Evolutionary conservation across 2,329 filamentous ascomycete species (phyloP).

Genomic region (Onygena corvina): DNA sequence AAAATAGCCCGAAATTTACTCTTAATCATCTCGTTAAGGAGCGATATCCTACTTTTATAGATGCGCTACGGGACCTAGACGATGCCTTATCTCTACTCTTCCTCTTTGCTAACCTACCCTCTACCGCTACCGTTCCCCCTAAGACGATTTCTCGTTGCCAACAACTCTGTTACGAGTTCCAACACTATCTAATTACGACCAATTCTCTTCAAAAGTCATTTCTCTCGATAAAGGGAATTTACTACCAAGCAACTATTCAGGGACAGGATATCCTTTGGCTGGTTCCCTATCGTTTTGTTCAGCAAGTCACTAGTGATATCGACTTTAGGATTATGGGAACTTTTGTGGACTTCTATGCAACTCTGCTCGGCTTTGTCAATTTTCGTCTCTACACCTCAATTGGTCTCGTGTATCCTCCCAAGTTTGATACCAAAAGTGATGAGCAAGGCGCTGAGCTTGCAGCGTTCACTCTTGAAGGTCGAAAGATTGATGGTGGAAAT

Average conservation of each 20-base stretch:
- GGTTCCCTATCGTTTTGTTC: slow-evolving; percentile 95
- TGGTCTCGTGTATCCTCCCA: slow-evolving; percentile 88
- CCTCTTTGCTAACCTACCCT: slow-evolving; percentile 91
- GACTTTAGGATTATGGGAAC: slow-evolving; percentile 99
- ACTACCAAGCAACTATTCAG: slow-evolving; percentile 95
- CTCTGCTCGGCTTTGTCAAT: slow-evolving; percentile 88
- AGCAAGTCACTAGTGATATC: slow-evolving; percentile 82
- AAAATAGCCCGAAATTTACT: slow-evolving; percentile 77
- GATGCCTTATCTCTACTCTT: slow-evolving; percentile 96
- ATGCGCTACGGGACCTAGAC: slow-evolving; percentile 86
- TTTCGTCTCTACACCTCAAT: slow-evolving; percentile 85
- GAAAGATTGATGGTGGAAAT: slow-evolving; percentile 40
- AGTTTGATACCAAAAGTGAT: slow-evolving; percentile 77
- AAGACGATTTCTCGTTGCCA: slow-evolving; percentile 96
- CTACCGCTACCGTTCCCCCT: slow-evolving; percentile 73
- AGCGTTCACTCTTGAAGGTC: slow-evolving; percentile 81
- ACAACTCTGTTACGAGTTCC: slow-evolving; percentile 84
- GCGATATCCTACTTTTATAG: slow-evolving; percentile 92
- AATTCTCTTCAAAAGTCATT: slow-evolving; percentile 91
- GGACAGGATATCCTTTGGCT: slow-evolving; percentile 96
- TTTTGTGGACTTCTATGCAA: slow-evolving; percentile 98
- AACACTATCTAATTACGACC: slow-evolving; percentile 91
- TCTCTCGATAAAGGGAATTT: slow-evolving; percentile 96
- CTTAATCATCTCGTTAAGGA: slow-evolving; percentile 96
- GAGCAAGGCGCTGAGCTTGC: slow-evolving; percentile 80